Base-by-base conservation (phyloP, 2,329 filamentous ascomycete species). In the Apiospora marii region DNA sequence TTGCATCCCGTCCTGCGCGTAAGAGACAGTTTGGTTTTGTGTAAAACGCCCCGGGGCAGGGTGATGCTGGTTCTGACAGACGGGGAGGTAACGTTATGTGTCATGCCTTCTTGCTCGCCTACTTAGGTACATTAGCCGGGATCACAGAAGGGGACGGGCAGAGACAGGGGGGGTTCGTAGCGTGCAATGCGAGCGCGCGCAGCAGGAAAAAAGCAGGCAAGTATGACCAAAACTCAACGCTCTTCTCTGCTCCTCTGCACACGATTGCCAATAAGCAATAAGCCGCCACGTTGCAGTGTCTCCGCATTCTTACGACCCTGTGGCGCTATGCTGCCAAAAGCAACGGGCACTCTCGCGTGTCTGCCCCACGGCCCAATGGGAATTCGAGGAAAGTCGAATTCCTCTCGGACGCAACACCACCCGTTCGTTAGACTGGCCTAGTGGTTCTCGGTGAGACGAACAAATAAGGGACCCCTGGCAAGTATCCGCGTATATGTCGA, bases 271-370 rank as follows among this genome's bases (percentile, higher is more conserved):
- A 37, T 61, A 64, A 64, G 58, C 46, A 51, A 51, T 51, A 41
- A 64, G 58, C 58, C 58, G 58, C 58, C 58, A 64, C 58, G 58
- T 64, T 64, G 58, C 58, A 64, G 34, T 30, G 34, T 41, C 58
- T 64, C 58, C 58, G 58, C 58, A 64, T 37, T 64, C 58, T 41
- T 64, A 30, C 34, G 34, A 64, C 58, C 34, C 58, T 41, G 58
- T 41, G 34, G 58, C 58, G 58, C 58, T n/a, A n/a, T 64, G 58
- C 19, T 64, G 58, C 8, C 14, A 64, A 58, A 64, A 41, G 19
- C 30, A 61, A 61, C n/a, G 16, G 34, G 10, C 58, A 6, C 58
- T n/a, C 24, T 51, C 51, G 16, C 51, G 24, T 58, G 24, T 53
- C 16, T 22, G 1, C 34, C 19, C 8, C 30, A n/a, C 3, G 4